phyloP scores from a whole-genome alignment of 805 yeast species.

The Wickerhamomyces xylosicus region DNA sequence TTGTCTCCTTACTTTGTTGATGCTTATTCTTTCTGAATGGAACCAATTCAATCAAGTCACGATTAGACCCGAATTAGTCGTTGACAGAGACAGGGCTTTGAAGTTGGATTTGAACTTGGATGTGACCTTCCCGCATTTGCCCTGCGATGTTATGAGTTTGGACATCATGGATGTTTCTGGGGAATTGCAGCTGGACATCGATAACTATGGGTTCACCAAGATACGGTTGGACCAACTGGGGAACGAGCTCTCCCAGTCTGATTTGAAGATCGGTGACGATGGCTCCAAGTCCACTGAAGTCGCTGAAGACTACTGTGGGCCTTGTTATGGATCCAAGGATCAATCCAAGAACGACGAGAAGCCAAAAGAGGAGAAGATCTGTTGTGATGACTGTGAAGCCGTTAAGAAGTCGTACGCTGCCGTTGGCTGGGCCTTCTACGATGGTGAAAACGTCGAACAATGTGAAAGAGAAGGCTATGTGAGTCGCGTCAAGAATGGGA shows the following conservation, averaged over 20 bases:
- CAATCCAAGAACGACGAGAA: constrained; percentile 36
- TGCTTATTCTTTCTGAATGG: constrained; percentile 69
- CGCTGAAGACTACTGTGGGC: constrained; percentile 60
- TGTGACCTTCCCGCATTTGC: constrained; percentile 72
- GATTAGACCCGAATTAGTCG: constrained; percentile 75
- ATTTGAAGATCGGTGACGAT: constrained; percentile 31
- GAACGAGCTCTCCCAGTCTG: constrained; percentile 28
- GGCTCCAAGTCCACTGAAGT: constrained; percentile 14
- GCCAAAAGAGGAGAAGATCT: constrained; percentile 33
- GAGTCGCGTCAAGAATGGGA: constrained; percentile 39
- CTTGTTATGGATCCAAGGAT: constrained; percentile 79
- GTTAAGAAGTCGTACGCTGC: constrained; percentile 73
- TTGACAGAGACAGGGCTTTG: constrained; percentile 71
- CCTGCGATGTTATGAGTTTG: constrained; percentile 73
- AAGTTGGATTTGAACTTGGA: constrained; percentile 74
- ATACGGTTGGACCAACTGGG: constrained; percentile 53
- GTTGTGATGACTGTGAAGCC: constrained; percentile 82
- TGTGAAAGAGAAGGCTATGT: constrained; percentile 89
- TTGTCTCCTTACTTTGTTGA: constrained; percentile 49
- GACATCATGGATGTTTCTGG: constrained; percentile 90
- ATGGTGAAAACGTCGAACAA: constrained; percentile 79
- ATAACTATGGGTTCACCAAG: constrained; percentile 61
- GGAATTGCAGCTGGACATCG: constrained; percentile 65
- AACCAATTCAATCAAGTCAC: constrained; percentile 56
- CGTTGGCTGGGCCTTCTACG: constrained; percentile 80